phyloP scores from a whole-genome alignment of 257 asterid genomes.

The Plantago elongata region DNA sequence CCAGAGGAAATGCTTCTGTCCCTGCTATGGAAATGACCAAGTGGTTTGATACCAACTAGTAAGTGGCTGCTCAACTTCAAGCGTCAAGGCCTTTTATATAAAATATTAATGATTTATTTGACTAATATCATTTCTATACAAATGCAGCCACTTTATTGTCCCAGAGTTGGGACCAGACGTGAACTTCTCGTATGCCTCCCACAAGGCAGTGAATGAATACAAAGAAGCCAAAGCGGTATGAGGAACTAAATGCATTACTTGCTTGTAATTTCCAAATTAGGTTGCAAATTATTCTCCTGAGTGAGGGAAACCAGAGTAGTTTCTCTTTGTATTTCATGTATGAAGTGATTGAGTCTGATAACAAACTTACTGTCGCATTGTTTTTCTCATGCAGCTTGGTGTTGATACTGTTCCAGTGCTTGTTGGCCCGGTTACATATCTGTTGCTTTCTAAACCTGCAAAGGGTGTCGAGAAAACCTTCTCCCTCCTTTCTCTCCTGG shows the following conservation, averaged over 20 bases:
- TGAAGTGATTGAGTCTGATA: not conserved
- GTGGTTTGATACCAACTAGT: constrained; percentile 99
- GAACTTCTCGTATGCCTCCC: constrained; percentile 79
- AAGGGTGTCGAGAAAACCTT: constrained; percentile 89
- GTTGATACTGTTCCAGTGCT: constrained; percentile 85
- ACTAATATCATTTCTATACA: constrained; percentile 6
- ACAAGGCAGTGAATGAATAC: constrained; percentile 88
- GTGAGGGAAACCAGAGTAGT: not conserved
- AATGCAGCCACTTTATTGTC: constrained; percentile 82
- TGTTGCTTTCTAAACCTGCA: constrained; percentile 88
- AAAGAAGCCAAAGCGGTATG: constrained; percentile 86
- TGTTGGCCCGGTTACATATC: constrained; percentile 84
- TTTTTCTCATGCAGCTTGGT: constrained; percentile 58
- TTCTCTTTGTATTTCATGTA: not conserved
- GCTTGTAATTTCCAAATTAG: not conserved
- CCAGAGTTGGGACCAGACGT: constrained; percentile 93
- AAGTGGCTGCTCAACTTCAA: constrained; percentile 31
- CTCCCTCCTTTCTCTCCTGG: constrained; percentile 75
- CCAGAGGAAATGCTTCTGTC: constrained; percentile 98
- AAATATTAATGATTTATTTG: not conserved
- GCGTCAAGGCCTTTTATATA: no score
- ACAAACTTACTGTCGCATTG: constrained; percentile 13
- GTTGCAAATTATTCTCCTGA: not conserved
- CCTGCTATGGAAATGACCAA: constrained; percentile 99
- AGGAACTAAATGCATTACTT: constrained; percentile 5